These are phyloP conservation scores for Mimosa pudica DNA, from an alignment of 306 rosid genomes.

Conservation along the genomic window DNA sequence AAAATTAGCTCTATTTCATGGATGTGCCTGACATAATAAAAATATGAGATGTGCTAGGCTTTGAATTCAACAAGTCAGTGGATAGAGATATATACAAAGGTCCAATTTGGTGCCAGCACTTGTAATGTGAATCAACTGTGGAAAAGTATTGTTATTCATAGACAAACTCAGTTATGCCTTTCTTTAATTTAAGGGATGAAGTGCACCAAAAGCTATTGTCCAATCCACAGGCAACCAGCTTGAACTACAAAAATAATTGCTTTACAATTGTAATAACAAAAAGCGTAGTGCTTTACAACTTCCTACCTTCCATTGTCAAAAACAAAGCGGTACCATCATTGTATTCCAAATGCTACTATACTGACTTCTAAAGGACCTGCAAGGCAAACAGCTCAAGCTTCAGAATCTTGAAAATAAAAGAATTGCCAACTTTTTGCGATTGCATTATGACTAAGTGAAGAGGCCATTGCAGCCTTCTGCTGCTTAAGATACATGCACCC, in stretches of 20 bases:
- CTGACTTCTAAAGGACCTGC: background rate
- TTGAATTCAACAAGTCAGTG: background rate
- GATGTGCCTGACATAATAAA: background rate
- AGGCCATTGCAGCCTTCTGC: background rate
- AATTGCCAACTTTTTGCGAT: background rate
- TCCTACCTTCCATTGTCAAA: background rate
- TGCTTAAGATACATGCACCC: background rate
- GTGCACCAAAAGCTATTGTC: background rate
- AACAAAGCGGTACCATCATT: background rate
- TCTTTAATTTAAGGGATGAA: background rate
- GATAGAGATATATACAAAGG: background rate
- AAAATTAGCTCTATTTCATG: no score
- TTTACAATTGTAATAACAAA: conserved; percentile 1
- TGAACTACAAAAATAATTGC: conserved; percentile 2
- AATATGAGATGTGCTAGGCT: background rate
- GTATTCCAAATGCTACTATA: background rate
- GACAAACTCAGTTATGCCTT: background rate
- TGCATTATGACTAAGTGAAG: background rate
- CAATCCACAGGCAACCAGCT: background rate
- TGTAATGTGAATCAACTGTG: background rate
- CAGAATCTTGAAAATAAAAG: background rate
- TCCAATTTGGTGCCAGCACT: background rate
- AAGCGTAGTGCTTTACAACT: background rate
- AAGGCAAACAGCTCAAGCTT: conserved; percentile 7
- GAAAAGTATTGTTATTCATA: background rate